Percentiles rank a stretch among this genome's conserved stretches.
phyloP scores from a whole-genome alignment of 768 basidiomycete genomes.

The Pisolithus orientalis region DNA sequence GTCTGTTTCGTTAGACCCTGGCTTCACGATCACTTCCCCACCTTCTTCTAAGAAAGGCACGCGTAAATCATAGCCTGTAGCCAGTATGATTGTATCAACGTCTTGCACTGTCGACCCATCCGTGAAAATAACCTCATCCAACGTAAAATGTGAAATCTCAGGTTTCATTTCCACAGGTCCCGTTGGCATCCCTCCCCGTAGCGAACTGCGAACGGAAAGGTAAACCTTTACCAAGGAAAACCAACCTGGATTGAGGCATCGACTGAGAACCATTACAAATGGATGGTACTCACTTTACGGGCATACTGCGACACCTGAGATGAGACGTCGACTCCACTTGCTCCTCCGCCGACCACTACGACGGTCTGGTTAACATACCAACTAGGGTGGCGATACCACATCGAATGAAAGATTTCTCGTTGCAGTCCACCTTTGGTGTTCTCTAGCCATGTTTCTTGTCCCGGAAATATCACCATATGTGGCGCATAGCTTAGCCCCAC shows the following conservation, averaged over 20 bases:
- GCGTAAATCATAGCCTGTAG: conserved; percentile 48
- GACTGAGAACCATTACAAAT: background rate
- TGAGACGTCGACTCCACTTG: conserved; percentile 12
- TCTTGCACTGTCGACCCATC: conserved; percentile 36
- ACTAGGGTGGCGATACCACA: conserved; percentile 46
- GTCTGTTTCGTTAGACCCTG: too few species aligned
- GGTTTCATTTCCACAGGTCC: too few species aligned
- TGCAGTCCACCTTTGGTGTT: conserved; percentile 5
- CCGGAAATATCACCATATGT: conserved; percentile 36
- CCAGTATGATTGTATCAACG: conserved; percentile 45
- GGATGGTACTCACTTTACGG: conserved; percentile 30
- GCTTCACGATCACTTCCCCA: background rate
- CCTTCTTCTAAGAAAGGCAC: conserved; percentile 42
- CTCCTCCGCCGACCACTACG: too few species aligned
- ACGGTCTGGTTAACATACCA: conserved; percentile 33
- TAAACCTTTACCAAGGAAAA: background rate
- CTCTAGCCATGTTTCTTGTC: background rate
- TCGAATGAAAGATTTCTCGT: conserved; percentile 44
- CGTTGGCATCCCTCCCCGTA: too few species aligned
- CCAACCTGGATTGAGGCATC: conserved; percentile 24
- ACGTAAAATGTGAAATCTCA: conserved; percentile 34
- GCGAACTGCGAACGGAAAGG: too few species aligned
- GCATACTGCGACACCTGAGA: conserved; percentile 36
- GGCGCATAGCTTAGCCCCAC: conserved; percentile 54
- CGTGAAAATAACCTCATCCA: conserved; percentile 36